Conservation (phyloP, 2,329 filamentous ascomycete species). For the Ophiocordyceps unilateralis region DNA sequence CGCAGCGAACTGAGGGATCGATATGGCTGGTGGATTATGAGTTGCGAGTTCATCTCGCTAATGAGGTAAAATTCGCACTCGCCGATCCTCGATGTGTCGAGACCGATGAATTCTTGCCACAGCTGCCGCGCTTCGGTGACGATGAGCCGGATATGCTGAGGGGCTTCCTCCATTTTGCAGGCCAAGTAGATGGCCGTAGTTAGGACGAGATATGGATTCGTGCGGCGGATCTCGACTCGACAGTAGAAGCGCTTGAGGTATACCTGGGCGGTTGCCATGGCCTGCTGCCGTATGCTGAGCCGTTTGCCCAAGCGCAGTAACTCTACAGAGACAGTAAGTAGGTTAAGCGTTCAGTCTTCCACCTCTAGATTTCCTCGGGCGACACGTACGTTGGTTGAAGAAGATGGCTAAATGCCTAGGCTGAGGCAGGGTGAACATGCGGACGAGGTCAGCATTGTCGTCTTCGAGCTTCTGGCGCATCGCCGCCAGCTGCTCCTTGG, state of each 20-base stretch:
- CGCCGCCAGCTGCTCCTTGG: constrained; percentile 59
- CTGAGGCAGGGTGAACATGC: constrained; percentile 70
- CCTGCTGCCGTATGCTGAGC: constrained; percentile 73
- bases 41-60: constrained; percentile 74
- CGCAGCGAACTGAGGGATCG: constrained; percentile 60
- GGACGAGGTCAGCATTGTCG: constrained; percentile 54
- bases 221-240: constrained; percentile 76
- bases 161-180: constrained; percentile 95
- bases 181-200: constrained; percentile 90
- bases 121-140: constrained; percentile 71
- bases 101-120: constrained; percentile 63
- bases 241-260: constrained; percentile 91
- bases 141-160: constrained; percentile 86
- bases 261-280: constrained; percentile 81
- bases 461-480: constrained; percentile 64
- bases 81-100: constrained; percentile 69
- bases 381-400: constrained; percentile 63
- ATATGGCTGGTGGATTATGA: constrained; percentile 85
- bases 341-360: not conserved
- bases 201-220: constrained; percentile 83
- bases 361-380: not conserved
- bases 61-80: constrained; percentile 92
- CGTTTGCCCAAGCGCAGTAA: constrained; percentile 70
- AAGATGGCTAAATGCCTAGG: constrained; percentile 74
- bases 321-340: constrained; percentile 34